Evolutionary conservation across 768 basidiomycete genomes (phyloP), one percentile per base, ranked within the genome.

Genomic region (Clitopilus hobsonii): DNA sequence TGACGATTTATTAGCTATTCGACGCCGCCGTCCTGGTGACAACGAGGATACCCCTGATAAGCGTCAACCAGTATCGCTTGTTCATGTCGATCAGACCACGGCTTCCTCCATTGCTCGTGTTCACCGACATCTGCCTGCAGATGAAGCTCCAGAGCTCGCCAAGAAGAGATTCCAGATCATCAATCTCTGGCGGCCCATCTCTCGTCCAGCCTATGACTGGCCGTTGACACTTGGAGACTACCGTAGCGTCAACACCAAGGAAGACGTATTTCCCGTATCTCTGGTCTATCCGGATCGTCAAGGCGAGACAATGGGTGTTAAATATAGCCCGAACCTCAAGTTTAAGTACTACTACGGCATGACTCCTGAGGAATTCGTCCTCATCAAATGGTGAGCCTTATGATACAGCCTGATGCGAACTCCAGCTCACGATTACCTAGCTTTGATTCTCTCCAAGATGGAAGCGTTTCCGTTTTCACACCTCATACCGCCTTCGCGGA

Each of bases 181-280:
- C 55, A 85, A 84, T 58, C 70, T 85, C 26, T 85, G 83, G 83
- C 70, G 83, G 3, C 82, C 83, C 5, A 82, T 84, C 47, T 62
- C 60, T 0, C 64, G 77, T 56, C 64, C 76, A 0, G 82, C 79
- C 0, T 47, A 69, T 6, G 82, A 84, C 56, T 76, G 72, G 71
- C 83, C 83, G 0, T 67, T 84, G 4, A 74, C 73, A 0, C 60
- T 83, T 5, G 80, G 81, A 54, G 81, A 85, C 58, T 83, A 70
- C 59, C 64, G 77, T 18, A 77, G 69, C 32, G 72, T 84, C 5
- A 66, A 78, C 53, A 56, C 60, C 0, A 58, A 70, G 53, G 67
- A 64, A 3, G 82, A 84, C 61, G 63, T 76, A 1, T 64, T 76
- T n/a, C 74, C 79, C 1, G 66, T 76, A 5, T 70, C 76, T 11